A percentile compares a stretch with the other conserved stretches of the same genome.
Conservation (phyloP, 257 asterid genomes). For the Linaria vulgaris region DNA sequence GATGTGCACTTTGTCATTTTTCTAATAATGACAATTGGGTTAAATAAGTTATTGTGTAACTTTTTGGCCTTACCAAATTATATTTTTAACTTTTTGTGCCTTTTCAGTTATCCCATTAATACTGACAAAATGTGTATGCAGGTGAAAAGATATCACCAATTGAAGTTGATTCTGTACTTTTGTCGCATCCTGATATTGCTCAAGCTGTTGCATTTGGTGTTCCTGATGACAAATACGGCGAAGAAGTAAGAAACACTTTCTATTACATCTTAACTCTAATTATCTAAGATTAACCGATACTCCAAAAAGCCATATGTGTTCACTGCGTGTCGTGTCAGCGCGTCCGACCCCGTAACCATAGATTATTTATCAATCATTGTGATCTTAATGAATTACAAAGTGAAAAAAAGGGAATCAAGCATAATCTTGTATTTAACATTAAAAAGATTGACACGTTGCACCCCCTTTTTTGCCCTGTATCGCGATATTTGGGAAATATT, state of each 20-base stretch:
- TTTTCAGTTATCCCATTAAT: background rate
- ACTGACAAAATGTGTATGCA: slow-evolving; percentile 29
- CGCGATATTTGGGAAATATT: too few species aligned
- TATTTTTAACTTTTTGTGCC: background rate
- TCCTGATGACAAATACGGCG: slow-evolving; percentile 97
- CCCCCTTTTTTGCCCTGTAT: too few species aligned
- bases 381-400: too few species aligned
- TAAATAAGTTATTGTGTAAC: background rate
- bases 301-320: too few species aligned
- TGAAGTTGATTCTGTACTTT: slow-evolving; percentile 85
- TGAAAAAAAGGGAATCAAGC: too few species aligned
- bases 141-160: slow-evolving; percentile 98
- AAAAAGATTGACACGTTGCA: too few species aligned
- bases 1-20: background rate
- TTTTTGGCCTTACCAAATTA: background rate
- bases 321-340: too few species aligned
- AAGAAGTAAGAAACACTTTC: slow-evolving; percentile 60
- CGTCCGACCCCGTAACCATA: too few species aligned
- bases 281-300: too few species aligned
- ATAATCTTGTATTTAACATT: too few species aligned
- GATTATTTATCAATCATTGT: too few species aligned
- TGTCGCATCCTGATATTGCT: slow-evolving; percentile 81
- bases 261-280: slow-evolving; percentile 6
- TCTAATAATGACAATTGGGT: background rate
- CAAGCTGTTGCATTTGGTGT: slow-evolving; percentile 95